Evolutionary conservation across 2,329 filamentous ascomycete genomes (phyloP).

Genomic region (Botrytis fragariae): DNA sequence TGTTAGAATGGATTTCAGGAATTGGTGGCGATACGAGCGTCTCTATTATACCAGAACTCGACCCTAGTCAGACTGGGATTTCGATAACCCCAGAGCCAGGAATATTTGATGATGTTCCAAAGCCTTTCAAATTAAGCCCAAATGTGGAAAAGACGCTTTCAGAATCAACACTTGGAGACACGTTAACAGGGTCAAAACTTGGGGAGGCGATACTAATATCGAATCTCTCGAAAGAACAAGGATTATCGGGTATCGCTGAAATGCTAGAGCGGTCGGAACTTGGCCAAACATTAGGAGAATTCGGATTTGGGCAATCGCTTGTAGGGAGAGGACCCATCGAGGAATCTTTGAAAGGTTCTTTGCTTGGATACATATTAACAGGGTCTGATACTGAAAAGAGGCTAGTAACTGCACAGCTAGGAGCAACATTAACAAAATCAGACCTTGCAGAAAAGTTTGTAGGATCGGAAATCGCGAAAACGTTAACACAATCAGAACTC

Average conservation of each 20-base stretch:
- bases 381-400: background rate
- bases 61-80: background rate
- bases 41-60: constrained; percentile 2
- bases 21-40: background rate
- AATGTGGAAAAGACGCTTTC: background rate
- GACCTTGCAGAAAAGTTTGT: background rate
- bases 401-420: background rate
- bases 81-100: background rate
- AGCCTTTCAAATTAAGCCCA: background rate
- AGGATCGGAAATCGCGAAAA: background rate
- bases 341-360: background rate
- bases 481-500: background rate
- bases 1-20: background rate
- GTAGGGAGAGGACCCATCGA: background rate
- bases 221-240: background rate
- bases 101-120: background rate
- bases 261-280: background rate
- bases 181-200: background rate
- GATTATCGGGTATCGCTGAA: background rate
- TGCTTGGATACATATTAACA: background rate
- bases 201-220: background rate
- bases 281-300: background rate
- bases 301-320: background rate
- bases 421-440: background rate
- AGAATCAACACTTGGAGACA: background rate